Base-by-base conservation (phyloP, 441 rosid species). In the Melastoma candidum region DNA sequence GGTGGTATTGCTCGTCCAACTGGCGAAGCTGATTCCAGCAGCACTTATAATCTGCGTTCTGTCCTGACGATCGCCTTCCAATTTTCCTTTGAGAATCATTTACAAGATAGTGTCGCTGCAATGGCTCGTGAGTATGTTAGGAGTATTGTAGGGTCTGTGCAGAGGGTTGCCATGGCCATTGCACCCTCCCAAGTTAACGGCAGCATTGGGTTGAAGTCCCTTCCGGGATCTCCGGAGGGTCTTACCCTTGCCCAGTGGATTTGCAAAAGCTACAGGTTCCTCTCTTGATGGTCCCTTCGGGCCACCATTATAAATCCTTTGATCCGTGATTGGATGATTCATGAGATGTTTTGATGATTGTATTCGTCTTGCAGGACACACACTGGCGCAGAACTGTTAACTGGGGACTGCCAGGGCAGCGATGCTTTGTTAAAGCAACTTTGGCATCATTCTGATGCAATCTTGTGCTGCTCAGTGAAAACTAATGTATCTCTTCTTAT, bases 51-150 rank as follows among this genome's bases (percentile, higher is more conserved):
- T 74, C 77, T 75, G 17, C 79, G 97, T 67, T 90, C 95, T 3
- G 96, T 90, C 14, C 67, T 90, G 63, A 90, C 97, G 36, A 82
- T 90, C 25, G 97, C 97, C 3, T 90, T 90, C 77, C 97, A 87
- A 51, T 90, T 87, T 56, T 67, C 79, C 27, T 90, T 77, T 54
- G 97, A 90, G 75, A 81, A 71, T 72, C 89, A 90, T 65, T 46
- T 80, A 61, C 80, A 69, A 61, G 96, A 90, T 58, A 85, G 63
- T 60, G 97, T 87, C 53, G 97, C 97, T 54, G 78, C 83, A 36
- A 90, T 90, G 96, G 97, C 97, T 47, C 92, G 96, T 53, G 96
- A 87, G 52, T 90, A 87, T 32, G 86, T 90, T 45, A 80, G 92
- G 3, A 78, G 84, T 68, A 78, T 87, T 43, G 87, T 90, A 53